Evolutionary conservation across 441 rosid species (phyloP).

Genomic region (Eutrema salsugineum): DNA sequence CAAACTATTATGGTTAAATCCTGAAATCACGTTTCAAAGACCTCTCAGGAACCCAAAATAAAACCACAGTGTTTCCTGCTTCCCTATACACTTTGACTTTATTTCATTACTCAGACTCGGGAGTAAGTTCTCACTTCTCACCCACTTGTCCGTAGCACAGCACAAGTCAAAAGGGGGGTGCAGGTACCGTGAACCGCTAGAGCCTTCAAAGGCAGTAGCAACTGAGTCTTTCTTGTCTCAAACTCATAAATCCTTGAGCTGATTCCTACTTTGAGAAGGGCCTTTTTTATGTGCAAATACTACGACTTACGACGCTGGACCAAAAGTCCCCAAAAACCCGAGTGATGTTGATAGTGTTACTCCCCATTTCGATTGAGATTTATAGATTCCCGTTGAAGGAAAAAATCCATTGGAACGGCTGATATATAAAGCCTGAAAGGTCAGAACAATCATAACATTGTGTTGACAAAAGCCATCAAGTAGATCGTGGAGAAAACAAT

Average conservation of each 20-base stretch:
- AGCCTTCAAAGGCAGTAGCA: slow-evolving; percentile 14
- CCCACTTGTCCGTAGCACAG: slow-evolving; percentile 23
- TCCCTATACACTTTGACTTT: slow-evolving; percentile 20
- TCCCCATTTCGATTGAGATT: slow-evolving; percentile 31
- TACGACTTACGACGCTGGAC: slow-evolving; percentile 30
- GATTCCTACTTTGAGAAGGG: slow-evolving; percentile 33
- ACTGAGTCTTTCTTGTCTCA: slow-evolving; percentile 17
- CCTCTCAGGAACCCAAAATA: slow-evolving; percentile 26
- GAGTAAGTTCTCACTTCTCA: slow-evolving; percentile 26
- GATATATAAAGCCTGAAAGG: slow-evolving; percentile 19
- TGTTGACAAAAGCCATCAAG: not conserved
- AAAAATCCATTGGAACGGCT: slow-evolving; percentile 26
- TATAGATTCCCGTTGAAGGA: slow-evolving; percentile 28
- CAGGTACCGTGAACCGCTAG: slow-evolving; percentile 29
- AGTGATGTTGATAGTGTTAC: slow-evolving; percentile 29
- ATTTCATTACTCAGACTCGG: slow-evolving; percentile 15
- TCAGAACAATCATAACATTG: not conserved
- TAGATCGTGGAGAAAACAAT: not conserved
- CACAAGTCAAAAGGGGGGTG: slow-evolving; percentile 27
- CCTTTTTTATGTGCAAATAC: slow-evolving; percentile 34
- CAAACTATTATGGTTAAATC: slow-evolving; percentile 22
- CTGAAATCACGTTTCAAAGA: slow-evolving; percentile 18
- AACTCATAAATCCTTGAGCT: slow-evolving; percentile 23
- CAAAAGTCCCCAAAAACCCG: slow-evolving; percentile 26
- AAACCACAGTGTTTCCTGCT: slow-evolving; percentile 18